A percentile compares a stretch with the other conserved stretches of the same genome.
These are phyloP conservation scores for Camellia japonica DNA, from an alignment of 148 eudicot genomes.

Conservation along the genomic window DNA sequence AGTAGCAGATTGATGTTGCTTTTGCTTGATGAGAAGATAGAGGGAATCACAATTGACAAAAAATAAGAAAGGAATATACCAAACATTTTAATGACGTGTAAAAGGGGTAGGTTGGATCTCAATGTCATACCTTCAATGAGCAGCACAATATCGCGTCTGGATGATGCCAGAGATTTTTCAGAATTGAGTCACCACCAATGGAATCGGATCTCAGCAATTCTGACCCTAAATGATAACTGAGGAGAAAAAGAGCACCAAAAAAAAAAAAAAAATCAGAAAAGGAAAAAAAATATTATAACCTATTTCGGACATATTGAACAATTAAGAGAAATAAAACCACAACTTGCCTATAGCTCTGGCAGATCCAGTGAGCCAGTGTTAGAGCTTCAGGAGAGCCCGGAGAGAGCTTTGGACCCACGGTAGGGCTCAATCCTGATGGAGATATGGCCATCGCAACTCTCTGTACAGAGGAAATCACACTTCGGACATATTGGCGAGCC, in stretches of 20 bases:
- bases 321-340: not conserved
- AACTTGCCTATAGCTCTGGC: constrained; percentile 81
- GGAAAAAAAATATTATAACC: not conserved
- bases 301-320: not conserved
- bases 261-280: not conserved
- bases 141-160: constrained; percentile 92
- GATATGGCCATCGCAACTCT: constrained; percentile 94
- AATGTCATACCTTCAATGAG: constrained; percentile 67
- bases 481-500: constrained; percentile 93
- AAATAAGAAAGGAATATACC: not conserved
- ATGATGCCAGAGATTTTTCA: constrained; percentile 93
- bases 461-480: constrained; percentile 84
- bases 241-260: constrained; percentile 4
- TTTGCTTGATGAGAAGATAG: not conserved
- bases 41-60: not conserved
- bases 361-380: constrained; percentile 88
- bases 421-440: constrained; percentile 72
- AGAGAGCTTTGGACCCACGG: constrained; percentile 67
- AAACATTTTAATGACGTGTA: not conserved
- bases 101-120: not conserved
- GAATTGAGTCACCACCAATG: constrained; percentile 48
- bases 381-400: constrained; percentile 87
- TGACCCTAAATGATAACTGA: constrained; percentile 70
- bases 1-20: not conserved
- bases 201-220: constrained; percentile 63